phyloP scores from a whole-genome alignment of 305 asterid genomes.

The Fraxinus angustifolia region DNA sequence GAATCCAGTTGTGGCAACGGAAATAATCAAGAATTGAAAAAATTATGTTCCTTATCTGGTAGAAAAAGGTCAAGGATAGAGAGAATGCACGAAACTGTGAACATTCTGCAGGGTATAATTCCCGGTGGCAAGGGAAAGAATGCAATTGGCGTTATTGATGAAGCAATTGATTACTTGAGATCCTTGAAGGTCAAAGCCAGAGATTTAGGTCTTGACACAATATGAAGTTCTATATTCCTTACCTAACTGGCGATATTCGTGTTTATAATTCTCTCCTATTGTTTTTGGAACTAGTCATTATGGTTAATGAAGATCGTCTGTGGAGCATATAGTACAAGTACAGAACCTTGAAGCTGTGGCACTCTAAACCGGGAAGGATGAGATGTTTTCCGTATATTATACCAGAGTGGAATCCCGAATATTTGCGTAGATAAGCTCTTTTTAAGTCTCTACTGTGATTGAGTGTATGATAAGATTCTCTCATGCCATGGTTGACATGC shows the following conservation, averaged over 20 bases:
- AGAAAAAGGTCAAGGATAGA: constrained; percentile 54
- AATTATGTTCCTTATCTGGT: constrained; percentile 27
- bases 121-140: constrained; percentile 64
- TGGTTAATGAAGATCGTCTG: background rate
- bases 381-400: background rate
- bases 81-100: constrained; percentile 47
- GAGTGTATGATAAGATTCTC: background rate
- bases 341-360: background rate
- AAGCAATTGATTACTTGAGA: constrained; percentile 68
- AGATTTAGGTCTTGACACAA: constrained; percentile 59
- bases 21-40: constrained; percentile 22
- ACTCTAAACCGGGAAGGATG: background rate
- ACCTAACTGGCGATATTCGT: background rate
- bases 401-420: background rate
- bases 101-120: constrained; percentile 53
- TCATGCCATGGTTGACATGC: background rate
- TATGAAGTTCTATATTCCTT: constrained; percentile 26
- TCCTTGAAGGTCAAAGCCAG: constrained; percentile 61
- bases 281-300: constrained; percentile 11
- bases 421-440: constrained; percentile 1
- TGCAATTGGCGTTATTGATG: constrained; percentile 58
- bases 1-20: constrained; percentile 55
- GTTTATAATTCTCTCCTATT: background rate
- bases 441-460: constrained; percentile 11
- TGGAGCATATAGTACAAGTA: background rate